Base-by-base conservation (phyloP, 2,329 filamentous ascomycete genomes). In the Hirsutella minnesotensis region DNA sequence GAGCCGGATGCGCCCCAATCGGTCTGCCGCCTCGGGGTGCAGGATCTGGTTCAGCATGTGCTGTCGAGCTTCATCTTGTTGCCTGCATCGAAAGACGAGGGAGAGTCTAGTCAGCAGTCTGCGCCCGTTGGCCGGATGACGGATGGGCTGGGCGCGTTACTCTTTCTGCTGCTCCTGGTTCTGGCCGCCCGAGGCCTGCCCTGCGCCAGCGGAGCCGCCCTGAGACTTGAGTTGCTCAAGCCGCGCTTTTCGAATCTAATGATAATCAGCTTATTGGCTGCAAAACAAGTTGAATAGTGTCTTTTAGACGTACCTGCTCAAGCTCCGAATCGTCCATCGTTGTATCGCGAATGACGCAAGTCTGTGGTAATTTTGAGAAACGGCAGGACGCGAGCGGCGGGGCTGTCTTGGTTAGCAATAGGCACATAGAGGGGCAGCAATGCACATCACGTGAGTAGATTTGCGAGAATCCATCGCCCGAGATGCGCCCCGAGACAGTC, bases 41-140 rank as follows among this genome's bases (percentile, higher is more conserved):
- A 98, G 86, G 69, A 98, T 96, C 65, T 96, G 92, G 53, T 76
- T 77, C 48, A 98, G 81, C 53, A 95, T 83, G 46, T 77, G 73
- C 55, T 79, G 70, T 46, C 87, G 83, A 33, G 83, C 81, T 61
- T 90, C 85, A 50, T 77, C 73, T 52, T 76, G 66, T 57, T 68
- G 61, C 51, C 65, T 73, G 51, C 44, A 18, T 12, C 24, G 7
- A 27, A 27, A 5, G 24, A 31, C 3, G 20, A 22, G n/a, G n/a
- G 18, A 4, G 5, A 10, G 19, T 29, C 29, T 16, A 15, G 31
- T 33, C 15, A 33, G 31, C n/a, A 13, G 15, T 13, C 15, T n/a
- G 31, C 31, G n/a, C 12, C 15, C 15, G n/a, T 27, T 27, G 24
- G 24, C 24, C 7, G 7, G 24, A 12, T 27, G 24, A 12, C 24